A percentile compares a stretch with the other conserved stretches of the same genome.
Conservation (phyloP, 176 grass and related monocot species). For the Triticum turgidum region DNA sequence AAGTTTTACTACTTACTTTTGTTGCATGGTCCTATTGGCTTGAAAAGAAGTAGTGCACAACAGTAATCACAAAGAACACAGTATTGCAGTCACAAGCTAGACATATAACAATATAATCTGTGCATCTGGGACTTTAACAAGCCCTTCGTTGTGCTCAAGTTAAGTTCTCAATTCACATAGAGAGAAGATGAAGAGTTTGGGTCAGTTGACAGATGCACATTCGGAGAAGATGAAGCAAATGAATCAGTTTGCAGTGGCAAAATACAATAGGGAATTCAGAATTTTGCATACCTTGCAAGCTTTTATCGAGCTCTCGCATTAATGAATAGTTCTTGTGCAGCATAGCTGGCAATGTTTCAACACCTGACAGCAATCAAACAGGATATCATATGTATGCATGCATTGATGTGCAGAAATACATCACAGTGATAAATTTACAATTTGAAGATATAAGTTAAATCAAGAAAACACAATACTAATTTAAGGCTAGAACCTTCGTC, state of each 20-base stretch:
- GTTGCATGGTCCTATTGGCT: neutral
- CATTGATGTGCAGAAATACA: neutral
- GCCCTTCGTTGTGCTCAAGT: neutral
- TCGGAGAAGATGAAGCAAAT: neutral
- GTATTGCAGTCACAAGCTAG: neutral
- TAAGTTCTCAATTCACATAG: neutral
- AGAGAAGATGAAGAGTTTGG: neutral
- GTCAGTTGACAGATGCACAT: neutral
- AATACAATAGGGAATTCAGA: slow-evolving; percentile 4
- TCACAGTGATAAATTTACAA: neutral
- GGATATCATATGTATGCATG: neutral
- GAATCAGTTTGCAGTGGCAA: neutral
- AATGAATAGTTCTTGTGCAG: slow-evolving; percentile 72
- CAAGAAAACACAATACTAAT: neutral
- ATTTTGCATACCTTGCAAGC: slow-evolving; percentile 56
- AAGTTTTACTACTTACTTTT: slow-evolving; percentile 6
- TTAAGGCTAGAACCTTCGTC: neutral
- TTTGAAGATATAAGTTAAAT: neutral
- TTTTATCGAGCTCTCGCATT: slow-evolving; percentile 77
- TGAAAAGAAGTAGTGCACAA: neutral
- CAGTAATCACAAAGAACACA: slow-evolving; percentile 3
- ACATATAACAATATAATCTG: neutral
- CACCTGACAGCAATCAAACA: slow-evolving; percentile 47
- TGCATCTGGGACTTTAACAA: neutral
- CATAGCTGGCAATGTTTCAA: slow-evolving; percentile 76